Conservation (phyloP, 140 eudicot species). For the Anethum foeniculum region DNA sequence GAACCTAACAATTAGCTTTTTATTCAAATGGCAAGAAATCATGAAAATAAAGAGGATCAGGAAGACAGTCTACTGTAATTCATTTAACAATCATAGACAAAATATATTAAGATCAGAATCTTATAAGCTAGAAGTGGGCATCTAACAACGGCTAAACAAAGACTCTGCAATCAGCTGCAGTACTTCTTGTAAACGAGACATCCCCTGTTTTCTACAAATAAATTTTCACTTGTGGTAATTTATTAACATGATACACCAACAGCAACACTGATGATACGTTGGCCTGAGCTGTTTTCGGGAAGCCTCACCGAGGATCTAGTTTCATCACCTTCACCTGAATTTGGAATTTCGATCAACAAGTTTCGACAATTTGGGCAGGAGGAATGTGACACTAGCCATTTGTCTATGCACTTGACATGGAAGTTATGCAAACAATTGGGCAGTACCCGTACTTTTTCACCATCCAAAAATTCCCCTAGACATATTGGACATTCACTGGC, state of each 20-base stretch:
- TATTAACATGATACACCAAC: neutral
- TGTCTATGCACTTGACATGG: constrained; percentile 50
- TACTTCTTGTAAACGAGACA: neutral
- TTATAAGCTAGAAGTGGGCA: neutral
- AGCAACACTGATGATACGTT: neutral
- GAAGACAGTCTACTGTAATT: neutral
- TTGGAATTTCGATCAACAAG: constrained; percentile 16
- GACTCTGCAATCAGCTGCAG: neutral
- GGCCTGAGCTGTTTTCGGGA: constrained; percentile 1
- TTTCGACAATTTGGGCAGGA: constrained; percentile 53
- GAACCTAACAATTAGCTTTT: too few relatives aligned
- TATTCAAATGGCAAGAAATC: too few relatives aligned
- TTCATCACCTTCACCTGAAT: constrained; percentile 12
- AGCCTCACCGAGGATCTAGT: neutral
- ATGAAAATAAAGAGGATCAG: neutral
- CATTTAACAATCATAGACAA: too few relatives aligned
- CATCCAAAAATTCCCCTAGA: constrained; percentile 39
- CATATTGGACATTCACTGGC: constrained; percentile 39
- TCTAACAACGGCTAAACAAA: neutral
- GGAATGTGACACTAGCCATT: constrained; percentile 38
- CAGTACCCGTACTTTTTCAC: constrained; percentile 45
- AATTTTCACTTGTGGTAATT: neutral
- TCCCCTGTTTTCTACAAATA: neutral
- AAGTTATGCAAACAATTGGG: constrained; percentile 42
- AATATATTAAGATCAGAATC: neutral